These are phyloP conservation scores for Curvularia eragrostidis DNA, from an alignment of 2,329 filamentous ascomycete species.

Conservation along the genomic window DNA sequence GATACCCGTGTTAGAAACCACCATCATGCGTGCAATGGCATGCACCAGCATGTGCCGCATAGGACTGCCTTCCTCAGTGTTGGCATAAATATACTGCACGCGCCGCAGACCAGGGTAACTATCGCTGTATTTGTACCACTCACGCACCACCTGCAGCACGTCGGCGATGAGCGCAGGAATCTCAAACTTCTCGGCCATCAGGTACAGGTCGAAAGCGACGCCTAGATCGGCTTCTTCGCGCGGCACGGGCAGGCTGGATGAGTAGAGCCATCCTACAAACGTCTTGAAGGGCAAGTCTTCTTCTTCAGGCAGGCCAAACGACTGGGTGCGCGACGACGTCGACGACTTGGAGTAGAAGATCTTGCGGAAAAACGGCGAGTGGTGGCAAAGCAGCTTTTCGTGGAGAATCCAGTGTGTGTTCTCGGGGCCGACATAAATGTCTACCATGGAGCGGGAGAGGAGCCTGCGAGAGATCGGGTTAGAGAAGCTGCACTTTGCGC, in stretches of 20 bases:
- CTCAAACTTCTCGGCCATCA: constrained; percentile 61
- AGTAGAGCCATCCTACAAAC: constrained; percentile 63
- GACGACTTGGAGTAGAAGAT: constrained; percentile 55
- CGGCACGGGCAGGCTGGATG: constrained; percentile 55
- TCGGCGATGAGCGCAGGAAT: constrained; percentile 57
- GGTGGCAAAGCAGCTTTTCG: constrained; percentile 63
- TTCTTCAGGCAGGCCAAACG: constrained; percentile 60
- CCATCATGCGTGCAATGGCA: constrained; percentile 59
- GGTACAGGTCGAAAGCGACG: constrained; percentile 61
- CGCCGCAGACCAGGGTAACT: constrained; percentile 60
- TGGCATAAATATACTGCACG: constrained; percentile 61
- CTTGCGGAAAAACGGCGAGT: constrained; percentile 61
- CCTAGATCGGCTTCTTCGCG: constrained; percentile 59
- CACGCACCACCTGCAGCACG: constrained; percentile 58
- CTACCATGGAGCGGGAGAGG: constrained; percentile 61
- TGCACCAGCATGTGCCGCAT: constrained; percentile 60
- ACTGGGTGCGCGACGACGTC: constrained; percentile 39
- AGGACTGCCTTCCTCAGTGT: constrained; percentile 55
- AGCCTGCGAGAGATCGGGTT: constrained; percentile 48
- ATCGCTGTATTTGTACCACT: constrained; percentile 61
- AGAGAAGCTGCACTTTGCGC: background rate
- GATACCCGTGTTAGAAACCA: constrained; percentile 55
- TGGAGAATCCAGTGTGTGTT: constrained; percentile 64
- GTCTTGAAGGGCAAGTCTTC: constrained; percentile 60
- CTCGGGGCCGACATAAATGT: constrained; percentile 62